These are phyloP conservation scores for Ricinus communis DNA, from an alignment of 345 rosid genomes.

Conservation along the genomic window DNA sequence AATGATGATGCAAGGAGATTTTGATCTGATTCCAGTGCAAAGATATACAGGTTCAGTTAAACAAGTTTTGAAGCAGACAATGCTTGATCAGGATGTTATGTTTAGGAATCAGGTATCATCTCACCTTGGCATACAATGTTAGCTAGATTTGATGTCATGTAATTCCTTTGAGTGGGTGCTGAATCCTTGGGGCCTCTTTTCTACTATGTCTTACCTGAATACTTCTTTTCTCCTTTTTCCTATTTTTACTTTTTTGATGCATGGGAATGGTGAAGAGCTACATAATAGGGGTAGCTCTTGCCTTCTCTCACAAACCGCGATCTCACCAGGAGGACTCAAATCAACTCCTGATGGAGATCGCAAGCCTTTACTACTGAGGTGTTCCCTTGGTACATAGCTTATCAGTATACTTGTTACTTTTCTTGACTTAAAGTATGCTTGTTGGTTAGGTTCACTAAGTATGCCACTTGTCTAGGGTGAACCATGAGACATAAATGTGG, in stretches of 20 bases:
- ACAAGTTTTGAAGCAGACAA: slow-evolving; percentile 41
- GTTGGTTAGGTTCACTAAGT: neutral
- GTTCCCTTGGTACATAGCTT: too few species aligned
- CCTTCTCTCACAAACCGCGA: too few species aligned
- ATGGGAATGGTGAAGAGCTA: too few species aligned
- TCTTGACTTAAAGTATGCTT: slow-evolving; percentile 10
- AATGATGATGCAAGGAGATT: slow-evolving; percentile 37
- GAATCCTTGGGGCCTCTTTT: neutral
- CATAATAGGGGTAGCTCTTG: too few species aligned
- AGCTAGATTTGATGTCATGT: neutral
- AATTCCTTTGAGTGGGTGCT: neutral
- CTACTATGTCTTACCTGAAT: neutral
- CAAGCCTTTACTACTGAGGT: too few species aligned
- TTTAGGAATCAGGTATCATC: slow-evolving; percentile 47
- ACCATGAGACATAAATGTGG: too few species aligned
- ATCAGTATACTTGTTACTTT: neutral
- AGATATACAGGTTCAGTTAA: slow-evolving; percentile 23
- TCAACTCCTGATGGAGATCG: too few species aligned
- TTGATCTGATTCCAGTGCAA: slow-evolving; percentile 34
- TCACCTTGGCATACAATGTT: neutral
- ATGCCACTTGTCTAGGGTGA: neutral
- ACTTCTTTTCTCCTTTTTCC: too few species aligned
- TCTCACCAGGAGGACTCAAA: too few species aligned
- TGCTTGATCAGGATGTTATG: slow-evolving; percentile 41
- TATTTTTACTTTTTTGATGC: too few species aligned